Percentiles rank a stretch among this genome's conserved stretches.
These are phyloP conservation scores for Alternaria dauci DNA, from an alignment of 2,329 filamentous ascomycete species.

Conservation along the genomic window DNA sequence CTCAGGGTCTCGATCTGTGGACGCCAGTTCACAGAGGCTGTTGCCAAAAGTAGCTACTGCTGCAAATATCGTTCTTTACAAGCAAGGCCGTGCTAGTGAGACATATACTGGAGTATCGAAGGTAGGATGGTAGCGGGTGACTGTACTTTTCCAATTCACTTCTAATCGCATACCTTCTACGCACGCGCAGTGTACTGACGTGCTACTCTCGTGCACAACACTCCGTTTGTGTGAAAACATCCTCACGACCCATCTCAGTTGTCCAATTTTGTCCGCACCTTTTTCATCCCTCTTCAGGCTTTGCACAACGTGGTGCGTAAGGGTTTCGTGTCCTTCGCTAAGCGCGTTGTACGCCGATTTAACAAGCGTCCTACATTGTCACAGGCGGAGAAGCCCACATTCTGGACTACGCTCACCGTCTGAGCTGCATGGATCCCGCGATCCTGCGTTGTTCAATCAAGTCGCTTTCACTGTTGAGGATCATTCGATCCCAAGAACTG, in stretches of 20 bases:
- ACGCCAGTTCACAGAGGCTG: neutral
- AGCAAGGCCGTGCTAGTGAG: neutral
- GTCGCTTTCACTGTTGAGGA: neutral
- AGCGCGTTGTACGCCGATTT: conserved; percentile 7
- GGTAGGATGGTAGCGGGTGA: neutral
- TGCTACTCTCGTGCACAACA: neutral
- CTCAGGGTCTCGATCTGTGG: conserved; percentile 4
- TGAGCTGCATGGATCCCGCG: neutral
- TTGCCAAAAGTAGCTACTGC: conserved; percentile 1
- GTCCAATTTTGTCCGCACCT: neutral
- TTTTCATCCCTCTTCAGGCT: neutral
- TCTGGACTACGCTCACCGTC: neutral
- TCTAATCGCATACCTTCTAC: neutral
- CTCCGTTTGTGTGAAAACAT: neutral
- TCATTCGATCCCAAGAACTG: neutral
- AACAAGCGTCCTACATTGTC: neutral
- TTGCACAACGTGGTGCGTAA: conserved; percentile 7
- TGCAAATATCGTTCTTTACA: neutral
- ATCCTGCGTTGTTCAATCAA: neutral
- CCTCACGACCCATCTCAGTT: neutral
- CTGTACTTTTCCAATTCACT: neutral
- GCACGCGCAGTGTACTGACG: neutral
- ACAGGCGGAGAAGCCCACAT: neutral
- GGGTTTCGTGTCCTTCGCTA: conserved; percentile 7
- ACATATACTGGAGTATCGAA: neutral